A percentile compares a stretch with the other conserved stretches of the same genome.
Conservation (phyloP, 176 grass and related monocot species). For the Olyra latifolia region DNA sequence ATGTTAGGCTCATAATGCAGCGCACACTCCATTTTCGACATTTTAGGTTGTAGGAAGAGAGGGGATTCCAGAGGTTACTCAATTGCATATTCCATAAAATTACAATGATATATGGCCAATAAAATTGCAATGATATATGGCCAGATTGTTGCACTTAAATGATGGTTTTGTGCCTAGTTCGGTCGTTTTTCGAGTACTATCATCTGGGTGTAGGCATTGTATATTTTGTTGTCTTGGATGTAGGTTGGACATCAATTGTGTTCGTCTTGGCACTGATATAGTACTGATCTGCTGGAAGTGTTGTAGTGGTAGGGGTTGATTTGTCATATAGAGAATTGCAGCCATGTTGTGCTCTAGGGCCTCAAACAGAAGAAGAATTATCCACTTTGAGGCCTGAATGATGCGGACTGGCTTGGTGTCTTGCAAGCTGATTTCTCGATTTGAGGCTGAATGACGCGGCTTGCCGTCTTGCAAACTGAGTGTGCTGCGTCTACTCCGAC, state of each 20-base stretch:
- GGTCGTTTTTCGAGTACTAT: not conserved
- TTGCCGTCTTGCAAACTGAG: no score
- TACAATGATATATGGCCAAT: not conserved
- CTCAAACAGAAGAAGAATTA: no score
- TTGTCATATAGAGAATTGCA: no score
- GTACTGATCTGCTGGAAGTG: no score
- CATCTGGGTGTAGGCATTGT: not conserved
- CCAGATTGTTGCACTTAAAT: not conserved
- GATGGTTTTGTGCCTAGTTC: constrained; percentile 1
- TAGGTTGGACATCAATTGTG: no score
- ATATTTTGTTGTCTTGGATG: not conserved
- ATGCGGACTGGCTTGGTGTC: not conserved
- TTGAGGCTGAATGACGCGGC: no score
- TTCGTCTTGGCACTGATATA: no score
- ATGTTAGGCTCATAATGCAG: not conserved
- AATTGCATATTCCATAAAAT: not conserved
- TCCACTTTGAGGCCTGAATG: no score
- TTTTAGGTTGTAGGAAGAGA: not conserved
- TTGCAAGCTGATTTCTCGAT: no score
- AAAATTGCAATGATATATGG: no score
- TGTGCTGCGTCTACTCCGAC: no score
- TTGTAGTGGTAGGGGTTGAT: not conserved
- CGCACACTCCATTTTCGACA: not conserved
- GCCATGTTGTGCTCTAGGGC: no score
- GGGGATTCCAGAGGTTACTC: not conserved